phyloP scores from a whole-genome alignment of 1,284 basidiomycete species.

The Trametes pubescens region DNA sequence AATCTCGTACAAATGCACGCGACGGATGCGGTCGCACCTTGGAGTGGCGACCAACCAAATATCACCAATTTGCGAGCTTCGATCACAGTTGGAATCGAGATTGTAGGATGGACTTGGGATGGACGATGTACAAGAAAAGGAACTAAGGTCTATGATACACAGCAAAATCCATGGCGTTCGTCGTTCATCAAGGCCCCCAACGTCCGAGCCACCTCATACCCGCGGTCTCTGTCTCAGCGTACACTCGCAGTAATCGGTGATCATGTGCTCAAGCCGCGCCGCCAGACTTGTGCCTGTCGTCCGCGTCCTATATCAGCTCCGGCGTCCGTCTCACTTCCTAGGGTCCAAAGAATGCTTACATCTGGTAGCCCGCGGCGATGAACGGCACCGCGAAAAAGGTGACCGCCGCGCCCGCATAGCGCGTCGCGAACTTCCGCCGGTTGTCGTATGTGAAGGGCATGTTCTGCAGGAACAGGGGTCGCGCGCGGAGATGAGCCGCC shows the following conservation, averaged over 20 bases:
- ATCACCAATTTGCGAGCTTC: no score
- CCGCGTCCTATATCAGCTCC: constrained; percentile 34
- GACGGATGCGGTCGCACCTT: no score
- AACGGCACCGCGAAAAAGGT: constrained; percentile 41
- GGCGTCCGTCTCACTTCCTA: constrained; percentile 19
- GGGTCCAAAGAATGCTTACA: constrained; percentile 34
- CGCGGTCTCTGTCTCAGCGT: constrained; percentile 34
- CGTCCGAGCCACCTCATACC: constrained; percentile 20
- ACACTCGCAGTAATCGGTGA: constrained; percentile 36
- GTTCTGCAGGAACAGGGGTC: constrained; percentile 31
- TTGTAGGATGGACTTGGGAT: no score
- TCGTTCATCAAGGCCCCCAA: background rate
- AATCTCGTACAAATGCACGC: no score
- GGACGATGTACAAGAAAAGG: background rate
- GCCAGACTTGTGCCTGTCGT: constrained; percentile 36
- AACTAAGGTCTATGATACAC: constrained; percentile 19
- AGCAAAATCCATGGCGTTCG: constrained; percentile 3
- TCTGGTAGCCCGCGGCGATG: constrained; percentile 39
- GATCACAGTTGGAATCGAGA: no score
- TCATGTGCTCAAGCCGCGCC: constrained; percentile 33
- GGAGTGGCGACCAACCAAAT: no score
- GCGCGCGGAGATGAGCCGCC: constrained; percentile 1
- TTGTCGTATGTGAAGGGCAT: constrained; percentile 42
- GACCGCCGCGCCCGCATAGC: constrained; percentile 31
- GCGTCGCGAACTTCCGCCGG: constrained; percentile 36